A percentile compares a stretch with the other conserved stretches of the same genome.
These are phyloP conservation scores for Ziziphus jujuba DNA, from an alignment of 306 rosid genomes.

Conservation along the genomic window DNA sequence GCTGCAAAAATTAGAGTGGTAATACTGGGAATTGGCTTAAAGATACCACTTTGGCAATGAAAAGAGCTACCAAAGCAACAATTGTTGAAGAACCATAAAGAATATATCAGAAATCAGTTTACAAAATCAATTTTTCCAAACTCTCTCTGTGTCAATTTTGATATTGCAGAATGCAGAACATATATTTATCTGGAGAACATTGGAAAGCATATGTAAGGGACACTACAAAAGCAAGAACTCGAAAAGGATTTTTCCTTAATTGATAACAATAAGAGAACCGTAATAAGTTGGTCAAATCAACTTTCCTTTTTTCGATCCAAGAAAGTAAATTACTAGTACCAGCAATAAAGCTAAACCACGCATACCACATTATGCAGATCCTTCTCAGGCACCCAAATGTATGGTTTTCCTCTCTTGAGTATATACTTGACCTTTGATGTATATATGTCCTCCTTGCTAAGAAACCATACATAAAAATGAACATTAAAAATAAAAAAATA, in stretches of 20 bases:
- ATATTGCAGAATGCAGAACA: too few relatives aligned
- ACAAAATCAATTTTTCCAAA: too few relatives aligned
- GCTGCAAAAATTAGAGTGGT: too few relatives aligned
- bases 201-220: background rate
- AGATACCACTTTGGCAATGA: too few relatives aligned
- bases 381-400: slow-evolving; percentile 80
- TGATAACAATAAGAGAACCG: background rate
- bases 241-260: background rate
- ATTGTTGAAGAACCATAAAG: too few relatives aligned
- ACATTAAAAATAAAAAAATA: background rate
- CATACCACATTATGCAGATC: slow-evolving; percentile 86
- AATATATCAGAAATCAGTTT: too few relatives aligned
- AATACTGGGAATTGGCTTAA: too few relatives aligned
- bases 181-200: too few relatives aligned
- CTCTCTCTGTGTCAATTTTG: too few relatives aligned
- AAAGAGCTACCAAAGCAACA: too few relatives aligned
- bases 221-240: background rate
- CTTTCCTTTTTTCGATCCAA: background rate
- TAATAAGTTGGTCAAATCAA: background rate
- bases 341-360: background rate
- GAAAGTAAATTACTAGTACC: background rate
- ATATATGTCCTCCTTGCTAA: slow-evolving; percentile 66
- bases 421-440: slow-evolving; percentile 81
- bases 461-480: slow-evolving; percentile 28
- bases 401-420: slow-evolving; percentile 72